Base-by-base conservation (phyloP, 176 grass and related monocot species). In the Pontederia crassipes region DNA sequence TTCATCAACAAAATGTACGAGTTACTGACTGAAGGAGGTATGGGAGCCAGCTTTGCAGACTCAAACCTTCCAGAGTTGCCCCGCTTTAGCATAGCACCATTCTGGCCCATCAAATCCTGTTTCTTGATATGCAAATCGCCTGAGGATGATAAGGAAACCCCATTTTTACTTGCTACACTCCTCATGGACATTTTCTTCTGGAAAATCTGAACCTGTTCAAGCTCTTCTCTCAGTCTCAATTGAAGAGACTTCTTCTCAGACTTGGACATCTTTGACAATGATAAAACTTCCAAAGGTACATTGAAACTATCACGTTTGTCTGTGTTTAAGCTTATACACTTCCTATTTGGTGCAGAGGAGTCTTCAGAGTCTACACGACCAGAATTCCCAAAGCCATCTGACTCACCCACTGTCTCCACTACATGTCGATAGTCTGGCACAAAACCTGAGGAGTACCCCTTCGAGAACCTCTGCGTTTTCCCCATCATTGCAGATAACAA, bases 391-490 rank as follows among this genome's bases (percentile, higher is more conserved):
- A 64, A 72, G 47, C 76, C 74, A 64, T 83, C 89, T 0, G 85
- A 89, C 57, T 89, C 88, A 15, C 79, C 88, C 2, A 85, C 62
- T 1, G 81, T 86, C 58, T 98, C 94, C 65, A 81, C 82, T 29
- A 62, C 84, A 17, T 98, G 74, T 32, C 85, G 70, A 60, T 89
- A 92, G 57, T 98, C 94, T 0, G 87, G 84, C 68, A 83, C 76
- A 52, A 92, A 98, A 40, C 84, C 88, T 0, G 81, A 75, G n/a
- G 84, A 75, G 71, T 85, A 87, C 8, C 79, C 79, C 67, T 98
- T 98, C 2, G 84, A 81, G 77, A 98, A 85, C 76, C 76, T 92
- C 28, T 92, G 88, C 49, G 94, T 74, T 79, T 93, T 98, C 61
- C 94, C 94, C 88, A 98, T 92, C 84, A 87, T 83, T 72, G 59